phyloP scores from a whole-genome alignment of 129 eudicot genomes.

The Artemisia annua region DNA sequence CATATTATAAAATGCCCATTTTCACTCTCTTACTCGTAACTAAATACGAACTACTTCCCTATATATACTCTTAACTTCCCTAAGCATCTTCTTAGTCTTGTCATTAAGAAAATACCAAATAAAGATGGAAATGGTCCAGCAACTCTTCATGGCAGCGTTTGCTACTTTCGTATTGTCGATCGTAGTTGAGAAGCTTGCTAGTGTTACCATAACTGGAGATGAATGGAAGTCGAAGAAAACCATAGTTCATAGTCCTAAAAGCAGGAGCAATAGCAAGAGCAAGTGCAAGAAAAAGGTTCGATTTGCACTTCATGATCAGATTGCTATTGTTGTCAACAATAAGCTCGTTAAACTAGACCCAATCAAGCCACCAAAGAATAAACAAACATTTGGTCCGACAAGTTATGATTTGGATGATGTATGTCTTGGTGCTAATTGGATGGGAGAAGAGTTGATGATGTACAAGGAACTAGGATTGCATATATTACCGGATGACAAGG shows the following conservation, averaged over 20 bases:
- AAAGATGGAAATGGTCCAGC: slow-evolving; percentile 37
- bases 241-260: neutral
- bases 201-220: slow-evolving; percentile 15
- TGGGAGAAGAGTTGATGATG: slow-evolving; percentile 36
- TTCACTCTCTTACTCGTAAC: neutral
- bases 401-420: slow-evolving; percentile 21
- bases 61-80: neutral
- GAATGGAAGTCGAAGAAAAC: slow-evolving; percentile 13
- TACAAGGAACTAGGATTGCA: slow-evolving; percentile 26
- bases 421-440: slow-evolving; percentile 32
- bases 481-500: neutral
- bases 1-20: slow-evolving; percentile 3
- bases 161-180: slow-evolving; percentile 31
- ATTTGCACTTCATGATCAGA: slow-evolving; percentile 34
- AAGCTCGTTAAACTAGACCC: slow-evolving; percentile 30
- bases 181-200: slow-evolving; percentile 26
- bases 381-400: neutral
- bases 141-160: slow-evolving; percentile 37
- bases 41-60: neutral
- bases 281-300: slow-evolving; percentile 30
- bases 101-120: slow-evolving; percentile 3
- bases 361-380: slow-evolving; percentile 14
- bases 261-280: neutral
- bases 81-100: neutral
- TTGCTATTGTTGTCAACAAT: slow-evolving; percentile 33